phyloP scores from a whole-genome alignment of 2,329 filamentous ascomycete species.

The Neofusicoccum umdonicola region DNA sequence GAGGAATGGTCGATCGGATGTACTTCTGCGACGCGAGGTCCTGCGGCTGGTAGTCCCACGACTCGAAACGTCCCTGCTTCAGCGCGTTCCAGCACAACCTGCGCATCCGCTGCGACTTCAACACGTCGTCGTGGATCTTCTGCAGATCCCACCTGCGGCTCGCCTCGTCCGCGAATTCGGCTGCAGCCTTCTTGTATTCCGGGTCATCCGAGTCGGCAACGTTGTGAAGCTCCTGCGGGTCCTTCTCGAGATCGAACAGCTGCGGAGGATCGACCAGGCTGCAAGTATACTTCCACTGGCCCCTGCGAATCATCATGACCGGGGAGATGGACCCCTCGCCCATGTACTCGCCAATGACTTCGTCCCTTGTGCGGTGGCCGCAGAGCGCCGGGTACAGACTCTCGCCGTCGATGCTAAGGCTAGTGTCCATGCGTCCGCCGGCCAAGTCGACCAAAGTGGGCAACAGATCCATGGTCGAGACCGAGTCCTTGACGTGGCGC shows the following conservation, averaged over 20 bases:
- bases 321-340: constrained; percentile 87
- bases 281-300: constrained; percentile 85
- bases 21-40: constrained; percentile 72
- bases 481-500: constrained; percentile 75
- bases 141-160: constrained; percentile 77
- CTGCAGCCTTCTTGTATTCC: constrained; percentile 40
- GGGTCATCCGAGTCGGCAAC: constrained; percentile 50
- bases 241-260: constrained; percentile 73
- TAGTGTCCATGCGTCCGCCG: constrained; percentile 65
- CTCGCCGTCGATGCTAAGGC: constrained; percentile 80
- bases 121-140: constrained; percentile 69
- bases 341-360: constrained; percentile 92
- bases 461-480: constrained; percentile 86
- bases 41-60: constrained; percentile 81
- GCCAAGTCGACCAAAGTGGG: constrained; percentile 85
- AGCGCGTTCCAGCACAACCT: constrained; percentile 78
- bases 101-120: constrained; percentile 75
- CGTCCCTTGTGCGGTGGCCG: constrained; percentile 58
- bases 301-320: constrained; percentile 90
- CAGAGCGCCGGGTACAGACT: constrained; percentile 78
- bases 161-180: constrained; percentile 72
- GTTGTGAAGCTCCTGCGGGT: constrained; percentile 77
- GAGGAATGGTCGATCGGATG: constrained; percentile 77
- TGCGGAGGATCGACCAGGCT: constrained; percentile 82
- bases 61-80: constrained; percentile 70